Conservation (phyloP, 2,329 filamentous ascomycete genomes). For the Penicillium vulpinum region DNA sequence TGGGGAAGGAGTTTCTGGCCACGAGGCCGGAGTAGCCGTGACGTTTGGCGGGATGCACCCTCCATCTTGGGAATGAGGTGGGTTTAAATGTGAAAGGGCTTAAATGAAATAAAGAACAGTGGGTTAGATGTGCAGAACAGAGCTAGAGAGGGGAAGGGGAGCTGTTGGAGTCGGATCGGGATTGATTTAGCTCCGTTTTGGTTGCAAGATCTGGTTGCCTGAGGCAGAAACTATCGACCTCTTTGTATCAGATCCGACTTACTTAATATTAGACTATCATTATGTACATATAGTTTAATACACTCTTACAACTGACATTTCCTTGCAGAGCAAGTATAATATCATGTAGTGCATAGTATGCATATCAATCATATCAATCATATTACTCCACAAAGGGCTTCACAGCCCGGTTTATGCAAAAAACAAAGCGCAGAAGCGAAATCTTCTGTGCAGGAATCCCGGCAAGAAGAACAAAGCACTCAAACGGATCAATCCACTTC, state of each 20-base stretch:
- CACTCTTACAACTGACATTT: background rate
- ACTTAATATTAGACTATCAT: background rate
- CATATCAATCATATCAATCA: slow-evolving; percentile 18
- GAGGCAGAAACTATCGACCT: slow-evolving; percentile 20
- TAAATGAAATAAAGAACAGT: background rate
- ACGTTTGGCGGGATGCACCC: slow-evolving; percentile 37
- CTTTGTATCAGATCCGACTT: background rate
- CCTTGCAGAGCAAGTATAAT: background rate
- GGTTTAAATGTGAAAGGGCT: background rate
- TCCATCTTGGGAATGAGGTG: slow-evolving; percentile 35
- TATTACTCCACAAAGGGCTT: slow-evolving; percentile 17
- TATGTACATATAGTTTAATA: background rate
- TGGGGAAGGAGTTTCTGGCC: slow-evolving; percentile 25
- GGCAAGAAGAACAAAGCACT: slow-evolving; percentile 5
- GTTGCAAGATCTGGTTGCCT: slow-evolving; percentile 20
- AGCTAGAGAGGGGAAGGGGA: slow-evolving; percentile 13
- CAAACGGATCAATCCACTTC: slow-evolving; percentile 7
- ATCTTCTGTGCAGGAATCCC: slow-evolving; percentile 8
- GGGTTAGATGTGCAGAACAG: background rate
- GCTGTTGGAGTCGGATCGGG: slow-evolving; percentile 16
- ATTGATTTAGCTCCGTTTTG: slow-evolving; percentile 13
- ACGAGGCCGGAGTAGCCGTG: slow-evolving; percentile 34
- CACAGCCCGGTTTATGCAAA: slow-evolving; percentile 21
- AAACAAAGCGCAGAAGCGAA: slow-evolving; percentile 1
- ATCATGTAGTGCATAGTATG: slow-evolving; percentile 10